Percentiles rank a stretch among this genome's conserved stretches.
These are phyloP conservation scores for Solanum ahanhuiri DNA, from an alignment of 257 asterid genomes.

Conservation along the genomic window DNA sequence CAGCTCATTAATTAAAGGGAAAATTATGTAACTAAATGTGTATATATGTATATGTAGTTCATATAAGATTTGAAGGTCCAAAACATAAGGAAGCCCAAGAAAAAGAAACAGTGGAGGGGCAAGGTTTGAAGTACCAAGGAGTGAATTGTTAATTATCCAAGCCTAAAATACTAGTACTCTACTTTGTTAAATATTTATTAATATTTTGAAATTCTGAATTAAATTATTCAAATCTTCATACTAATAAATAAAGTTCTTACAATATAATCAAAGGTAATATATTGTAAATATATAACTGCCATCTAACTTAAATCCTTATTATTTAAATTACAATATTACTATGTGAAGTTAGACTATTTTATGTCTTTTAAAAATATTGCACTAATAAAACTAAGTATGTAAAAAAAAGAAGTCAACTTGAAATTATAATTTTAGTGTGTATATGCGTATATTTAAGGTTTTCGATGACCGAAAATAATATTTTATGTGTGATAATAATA, in stretches of 20 bases:
- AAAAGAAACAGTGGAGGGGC: not conserved
- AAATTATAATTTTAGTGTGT: no score
- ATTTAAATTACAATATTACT: not conserved
- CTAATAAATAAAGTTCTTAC: no score
- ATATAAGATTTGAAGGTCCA: not conserved
- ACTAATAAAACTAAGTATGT: no score
- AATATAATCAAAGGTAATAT: not conserved
- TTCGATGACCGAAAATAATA: no score
- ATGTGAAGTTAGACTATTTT: not conserved
- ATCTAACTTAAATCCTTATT: not conserved
- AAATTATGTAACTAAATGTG: not conserved
- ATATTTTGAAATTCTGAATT: not conserved
- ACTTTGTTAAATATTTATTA: not conserved
- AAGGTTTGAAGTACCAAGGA: not conserved
- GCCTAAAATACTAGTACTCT: not conserved
- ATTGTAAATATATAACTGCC: not conserved
- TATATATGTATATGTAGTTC: not conserved
- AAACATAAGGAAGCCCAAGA: not conserved
- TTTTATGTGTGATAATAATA: no score
- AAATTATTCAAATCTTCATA: no score
- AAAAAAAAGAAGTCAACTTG: no score
- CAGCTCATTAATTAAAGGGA: not conserved
- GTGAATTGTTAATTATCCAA: not conserved
- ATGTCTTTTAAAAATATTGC: no score
- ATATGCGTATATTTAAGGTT: no score